Evolutionary conservation across 768 basidiomycete genomes (phyloP), one percentile per base, ranked within the genome.

Genomic region (Phlegmacium glaucopus): DNA sequence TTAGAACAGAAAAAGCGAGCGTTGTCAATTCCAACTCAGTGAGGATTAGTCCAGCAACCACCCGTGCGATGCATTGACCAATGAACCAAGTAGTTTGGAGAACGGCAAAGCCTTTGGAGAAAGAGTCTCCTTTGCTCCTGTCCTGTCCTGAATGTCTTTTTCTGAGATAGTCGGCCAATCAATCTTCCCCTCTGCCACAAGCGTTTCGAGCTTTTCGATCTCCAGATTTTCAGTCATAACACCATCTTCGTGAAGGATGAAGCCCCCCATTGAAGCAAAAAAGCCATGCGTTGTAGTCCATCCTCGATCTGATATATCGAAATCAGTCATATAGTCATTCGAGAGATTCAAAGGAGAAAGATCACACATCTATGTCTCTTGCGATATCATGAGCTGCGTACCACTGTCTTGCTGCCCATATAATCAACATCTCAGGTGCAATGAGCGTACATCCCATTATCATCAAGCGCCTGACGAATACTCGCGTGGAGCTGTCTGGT

Each of bases 1-100:
- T 68, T 18, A 69, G 50, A 3, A 55, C 39, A 4, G 60, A 63
- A 27, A 67, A 65, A 1, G 65, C 67, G 25, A 69, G 18, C 1
- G 71, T 72, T 13, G 58, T 50, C 26, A 69, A 49, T 49, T 74
- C 68, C n/a, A 72, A 59, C 22, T 67, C 58, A 1, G 66, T 68
- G 11, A 66, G 53, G n/a, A n/a, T n/a, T n/a, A n/a, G n/a, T n/a
- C n/a, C n/a, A n/a, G n/a, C n/a, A n/a, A n/a, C n/a, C n/a, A n/a
- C n/a, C n/a, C n/a, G n/a, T n/a, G n/a, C n/a, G n/a, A n/a, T n/a
- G n/a, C n/a, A n/a, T n/a, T n/a, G n/a, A n/a, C n/a, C n/a, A n/a
- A n/a, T n/a, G n/a, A n/a, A n/a, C n/a, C n/a, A n/a, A n/a, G n/a
- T n/a, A n/a, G n/a, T n/a, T n/a, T n/a, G n/a, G n/a, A n/a, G n/a